phyloP scores from a whole-genome alignment of 345 rosid genomes.

The Psidium friedrichsthalianum region DNA sequence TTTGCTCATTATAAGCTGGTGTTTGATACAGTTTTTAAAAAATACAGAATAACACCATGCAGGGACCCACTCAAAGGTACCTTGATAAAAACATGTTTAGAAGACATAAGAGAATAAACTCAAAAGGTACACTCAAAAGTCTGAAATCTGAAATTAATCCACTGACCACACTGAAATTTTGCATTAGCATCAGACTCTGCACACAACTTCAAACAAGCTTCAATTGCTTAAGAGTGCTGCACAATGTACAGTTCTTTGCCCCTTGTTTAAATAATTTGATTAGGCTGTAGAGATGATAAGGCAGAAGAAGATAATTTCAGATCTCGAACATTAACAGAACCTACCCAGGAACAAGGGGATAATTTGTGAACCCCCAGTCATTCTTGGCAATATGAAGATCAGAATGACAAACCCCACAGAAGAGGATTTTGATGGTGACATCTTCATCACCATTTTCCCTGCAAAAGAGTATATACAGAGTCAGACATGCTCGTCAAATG shows the following conservation, averaged over 20 bases:
- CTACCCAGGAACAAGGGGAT: conserved; percentile 88
- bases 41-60: too few species aligned
- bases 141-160: not conserved
- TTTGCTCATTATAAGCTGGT: too few species aligned
- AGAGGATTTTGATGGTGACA: conserved; percentile 67
- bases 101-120: not conserved
- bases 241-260: not conserved
- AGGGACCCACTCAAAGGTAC: not conserved
- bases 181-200: not conserved
- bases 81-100: not conserved
- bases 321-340: not conserved
- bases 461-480: not conserved
- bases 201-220: not conserved
- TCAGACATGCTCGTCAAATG: not conserved
- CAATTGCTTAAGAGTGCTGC: not conserved
- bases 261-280: not conserved
- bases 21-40: too few species aligned
- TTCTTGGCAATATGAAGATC: conserved; percentile 56
- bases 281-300: not conserved
- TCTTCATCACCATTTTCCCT: conserved; percentile 79
- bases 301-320: not conserved
- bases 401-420: conserved; percentile 79
- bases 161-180: not conserved
- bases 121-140: not conserved
- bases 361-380: conserved; percentile 61